Evolutionary conservation across 306 rosid species (phyloP).

Genomic region (Pyrus bretschneideri): DNA sequence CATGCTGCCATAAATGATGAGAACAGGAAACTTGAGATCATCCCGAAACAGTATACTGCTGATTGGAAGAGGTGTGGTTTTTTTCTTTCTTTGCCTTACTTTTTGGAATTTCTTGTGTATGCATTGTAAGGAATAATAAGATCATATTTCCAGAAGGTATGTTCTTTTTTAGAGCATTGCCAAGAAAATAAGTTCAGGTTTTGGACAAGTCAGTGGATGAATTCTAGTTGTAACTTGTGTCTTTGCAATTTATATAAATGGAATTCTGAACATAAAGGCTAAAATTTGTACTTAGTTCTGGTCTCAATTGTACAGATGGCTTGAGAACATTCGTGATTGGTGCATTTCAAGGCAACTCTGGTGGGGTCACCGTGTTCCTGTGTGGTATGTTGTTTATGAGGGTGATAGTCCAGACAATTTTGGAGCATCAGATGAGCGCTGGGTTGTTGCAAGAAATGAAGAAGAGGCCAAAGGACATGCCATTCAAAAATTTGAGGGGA

Average conservation of each 20-base stretch:
- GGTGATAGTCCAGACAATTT: conserved; percentile 63
- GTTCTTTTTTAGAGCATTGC: not conserved
- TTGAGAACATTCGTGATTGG: conserved; percentile 89
- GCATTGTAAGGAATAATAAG: not conserved
- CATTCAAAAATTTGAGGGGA: conserved; percentile 42
- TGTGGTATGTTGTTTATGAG: conserved; percentile 74
- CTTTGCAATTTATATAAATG: not conserved
- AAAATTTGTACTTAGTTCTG: conserved; percentile 1
- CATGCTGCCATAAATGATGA: conserved; percentile 61
- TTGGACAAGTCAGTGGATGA: not conserved
- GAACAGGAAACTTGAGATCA: conserved; percentile 52
- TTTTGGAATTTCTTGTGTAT: not conserved
- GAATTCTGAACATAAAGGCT: not conserved
- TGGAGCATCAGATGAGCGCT: conserved; percentile 65
- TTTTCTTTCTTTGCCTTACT: not conserved
- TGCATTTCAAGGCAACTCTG: conserved; percentile 93
- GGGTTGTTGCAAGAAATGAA: conserved; percentile 80
- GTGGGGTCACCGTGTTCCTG: conserved; percentile 99
- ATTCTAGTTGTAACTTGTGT: not conserved
- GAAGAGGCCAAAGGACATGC: conserved; percentile 70
- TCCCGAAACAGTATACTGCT: conserved; percentile 80
- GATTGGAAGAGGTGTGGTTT: conserved; percentile 69
- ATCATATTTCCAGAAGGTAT: not conserved
- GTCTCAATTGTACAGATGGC: conserved; percentile 61
- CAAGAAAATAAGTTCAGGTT: not conserved